Conservation (phyloP, 768 basidiomycete species). For the Tephrocybe sp. region DNA sequence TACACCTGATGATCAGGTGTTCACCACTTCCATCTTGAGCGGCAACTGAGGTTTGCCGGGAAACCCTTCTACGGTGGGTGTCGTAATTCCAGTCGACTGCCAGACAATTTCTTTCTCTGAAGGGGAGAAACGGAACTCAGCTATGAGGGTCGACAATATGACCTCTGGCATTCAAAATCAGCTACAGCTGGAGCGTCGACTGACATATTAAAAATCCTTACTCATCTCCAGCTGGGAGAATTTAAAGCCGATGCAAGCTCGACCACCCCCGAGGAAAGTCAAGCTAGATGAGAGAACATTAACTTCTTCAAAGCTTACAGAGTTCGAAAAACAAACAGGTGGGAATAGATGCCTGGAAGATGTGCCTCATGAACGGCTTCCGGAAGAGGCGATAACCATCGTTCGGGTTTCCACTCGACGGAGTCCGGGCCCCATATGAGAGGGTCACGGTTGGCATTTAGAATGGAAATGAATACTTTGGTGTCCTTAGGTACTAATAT, state of each 20-base stretch:
- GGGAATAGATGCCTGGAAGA: slow-evolving; percentile 35
- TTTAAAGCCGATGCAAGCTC: slow-evolving; percentile 38
- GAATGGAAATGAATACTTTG: slow-evolving; percentile 25
- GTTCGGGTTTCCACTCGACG: slow-evolving; percentile 38
- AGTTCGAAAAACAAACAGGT: slow-evolving; percentile 22
- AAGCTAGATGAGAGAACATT: slow-evolving; percentile 19
- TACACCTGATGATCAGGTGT: neutral
- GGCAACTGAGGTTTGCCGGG: neutral
- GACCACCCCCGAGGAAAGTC: slow-evolving; percentile 32
- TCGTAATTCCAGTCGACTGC: slow-evolving; percentile 1
- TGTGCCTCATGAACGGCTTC: slow-evolving; percentile 25
- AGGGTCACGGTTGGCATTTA: slow-evolving; percentile 27
- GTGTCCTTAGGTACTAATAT: slow-evolving; percentile 30
- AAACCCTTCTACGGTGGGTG: neutral
- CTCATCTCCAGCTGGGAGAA: slow-evolving; percentile 40
- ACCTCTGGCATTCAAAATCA: slow-evolving; percentile 10
- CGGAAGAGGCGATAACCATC: slow-evolving; percentile 34
- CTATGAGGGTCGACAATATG: slow-evolving; percentile 14
- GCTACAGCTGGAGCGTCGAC: neutral
- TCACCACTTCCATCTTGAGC: neutral
- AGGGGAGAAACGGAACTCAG: slow-evolving; percentile 16
- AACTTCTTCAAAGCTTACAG: neutral
- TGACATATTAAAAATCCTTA: slow-evolving; percentile 14
- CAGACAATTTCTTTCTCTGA: slow-evolving; percentile 11
- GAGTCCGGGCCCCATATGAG: slow-evolving; percentile 37